These are phyloP conservation scores for Lepidium sativum DNA, from an alignment of 345 rosid genomes.

Conservation along the genomic window DNA sequence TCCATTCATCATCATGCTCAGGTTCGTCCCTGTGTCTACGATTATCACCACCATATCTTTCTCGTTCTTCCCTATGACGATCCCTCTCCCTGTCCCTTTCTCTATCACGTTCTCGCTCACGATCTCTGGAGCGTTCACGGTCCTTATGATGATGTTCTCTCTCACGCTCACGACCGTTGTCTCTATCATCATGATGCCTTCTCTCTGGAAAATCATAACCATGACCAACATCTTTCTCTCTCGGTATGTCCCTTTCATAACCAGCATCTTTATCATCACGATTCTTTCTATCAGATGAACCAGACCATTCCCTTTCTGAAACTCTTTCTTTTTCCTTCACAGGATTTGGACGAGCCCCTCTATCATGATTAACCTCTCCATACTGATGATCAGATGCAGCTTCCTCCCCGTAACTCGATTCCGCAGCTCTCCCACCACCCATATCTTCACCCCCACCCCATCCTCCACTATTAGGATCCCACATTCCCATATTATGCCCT, in stretches of 20 bases:
- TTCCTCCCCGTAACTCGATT: slow-evolving; percentile 85
- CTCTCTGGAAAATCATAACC: slow-evolving; percentile 54
- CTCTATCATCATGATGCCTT: slow-evolving; percentile 58
- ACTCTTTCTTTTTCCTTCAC: slow-evolving; percentile 57
- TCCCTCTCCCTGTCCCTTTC: slow-evolving; percentile 60
- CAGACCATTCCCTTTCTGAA: slow-evolving; percentile 69
- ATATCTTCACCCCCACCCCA: slow-evolving; percentile 70
- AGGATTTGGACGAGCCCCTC: slow-evolving; percentile 49
- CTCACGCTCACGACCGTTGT: slow-evolving; percentile 52
- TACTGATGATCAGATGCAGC: slow-evolving; percentile 75
- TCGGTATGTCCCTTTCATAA: slow-evolving; percentile 47
- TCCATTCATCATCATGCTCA: slow-evolving; percentile 63
- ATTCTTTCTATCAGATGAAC: slow-evolving; percentile 62
- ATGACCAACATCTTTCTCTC: slow-evolving; percentile 52
- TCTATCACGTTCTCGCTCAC: slow-evolving; percentile 45
- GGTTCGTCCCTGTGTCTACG: slow-evolving; percentile 50
- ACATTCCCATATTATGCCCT: slow-evolving; percentile 71
- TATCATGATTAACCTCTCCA: slow-evolving; percentile 65
- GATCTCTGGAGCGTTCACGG: slow-evolving; percentile 58
- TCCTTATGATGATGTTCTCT: slow-evolving; percentile 53
- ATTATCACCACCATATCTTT: slow-evolving; percentile 49
- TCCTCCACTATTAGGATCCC: slow-evolving; percentile 67
- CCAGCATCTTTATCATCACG: slow-evolving; percentile 62
- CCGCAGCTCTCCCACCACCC: slow-evolving; percentile 67
- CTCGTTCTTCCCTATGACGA: slow-evolving; percentile 54